Conservation (phyloP, 2,329 filamentous ascomycete species). For the Aspergillus versicolor region DNA sequence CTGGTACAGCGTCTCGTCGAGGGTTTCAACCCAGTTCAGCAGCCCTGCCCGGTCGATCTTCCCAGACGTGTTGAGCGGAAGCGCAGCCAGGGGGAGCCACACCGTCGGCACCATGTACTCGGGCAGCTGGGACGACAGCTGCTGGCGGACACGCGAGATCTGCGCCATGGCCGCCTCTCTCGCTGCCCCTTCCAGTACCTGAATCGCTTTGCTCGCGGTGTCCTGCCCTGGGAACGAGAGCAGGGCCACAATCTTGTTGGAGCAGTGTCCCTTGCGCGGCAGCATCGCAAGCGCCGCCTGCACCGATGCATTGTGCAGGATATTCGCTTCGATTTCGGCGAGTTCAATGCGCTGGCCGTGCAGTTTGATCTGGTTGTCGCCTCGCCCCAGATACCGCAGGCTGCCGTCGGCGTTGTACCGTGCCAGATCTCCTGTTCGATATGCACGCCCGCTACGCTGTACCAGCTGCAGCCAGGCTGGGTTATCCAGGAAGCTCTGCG, state of each 20-base stretch:
- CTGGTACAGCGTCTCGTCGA: constrained; percentile 5
- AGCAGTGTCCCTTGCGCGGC: not conserved
- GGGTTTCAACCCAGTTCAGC: constrained; percentile 7
- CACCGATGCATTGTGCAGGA: not conserved
- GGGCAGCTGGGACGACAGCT: constrained; percentile 1
- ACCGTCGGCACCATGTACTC: constrained; percentile 8
- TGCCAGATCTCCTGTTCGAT: constrained; percentile 15
- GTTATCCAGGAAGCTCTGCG: not conserved
- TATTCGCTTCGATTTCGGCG: constrained; percentile 11
- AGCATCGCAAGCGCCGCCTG: not conserved
- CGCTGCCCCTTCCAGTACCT: not conserved
- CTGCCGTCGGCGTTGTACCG: constrained; percentile 3
- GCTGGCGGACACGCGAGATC: constrained; percentile 1
- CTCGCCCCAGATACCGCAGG: constrained; percentile 8
- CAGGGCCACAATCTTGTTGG: not conserved
- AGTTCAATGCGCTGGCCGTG: constrained; percentile 14
- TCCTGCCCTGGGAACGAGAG: not conserved
- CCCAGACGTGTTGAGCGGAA: constrained; percentile 10
- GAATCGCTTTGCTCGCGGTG: not conserved
- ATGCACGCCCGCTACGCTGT: constrained; percentile 1
- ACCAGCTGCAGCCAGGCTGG: not conserved
- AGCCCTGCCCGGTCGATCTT: constrained; percentile 6
- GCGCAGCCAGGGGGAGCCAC: constrained; percentile 2
- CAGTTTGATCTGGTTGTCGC: constrained; percentile 13
- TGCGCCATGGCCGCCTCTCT: not conserved